Percentiles rank a stretch among this genome's conserved stretches.
Conservation (phyloP, 2,329 filamentous ascomycete genomes). For the Arthrobotrys sphaeroides region DNA sequence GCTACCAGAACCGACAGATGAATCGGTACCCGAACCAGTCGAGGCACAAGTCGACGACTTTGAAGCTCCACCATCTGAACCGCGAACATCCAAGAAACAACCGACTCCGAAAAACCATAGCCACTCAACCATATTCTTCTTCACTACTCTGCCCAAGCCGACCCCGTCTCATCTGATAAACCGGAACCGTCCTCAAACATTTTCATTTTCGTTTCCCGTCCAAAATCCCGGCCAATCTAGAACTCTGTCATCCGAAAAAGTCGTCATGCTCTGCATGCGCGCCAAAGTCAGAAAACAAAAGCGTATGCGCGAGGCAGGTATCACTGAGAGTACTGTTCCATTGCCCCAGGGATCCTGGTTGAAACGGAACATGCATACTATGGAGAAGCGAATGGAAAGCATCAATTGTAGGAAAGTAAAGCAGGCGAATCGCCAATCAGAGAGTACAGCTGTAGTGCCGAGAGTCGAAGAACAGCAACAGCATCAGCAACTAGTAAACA, state of each 20-base stretch:
- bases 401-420: neutral
- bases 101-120: neutral
- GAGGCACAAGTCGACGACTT: neutral
- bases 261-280: slow-evolving; percentile 47
- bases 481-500: neutral
- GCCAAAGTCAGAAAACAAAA: slow-evolving; percentile 14
- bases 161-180: neutral
- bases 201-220: neutral
- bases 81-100: slow-evolving; percentile 22
- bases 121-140: slow-evolving; percentile 26
- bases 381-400: slow-evolving; percentile 18
- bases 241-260: slow-evolving; percentile 30
- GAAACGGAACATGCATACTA: slow-evolving; percentile 13
- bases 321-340: neutral
- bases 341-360: neutral
- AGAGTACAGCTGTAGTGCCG: neutral
- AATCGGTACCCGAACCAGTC: neutral
- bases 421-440: neutral
- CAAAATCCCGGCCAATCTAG: neutral
- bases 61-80: neutral
- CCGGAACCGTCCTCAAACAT: neutral
- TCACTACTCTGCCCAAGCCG: slow-evolving; percentile 33
- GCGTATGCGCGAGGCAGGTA: neutral
- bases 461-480: neutral
- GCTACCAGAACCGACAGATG: neutral